phyloP scores from a whole-genome alignment of 148 eudicot species.

The Persicaria tinctoria region DNA sequence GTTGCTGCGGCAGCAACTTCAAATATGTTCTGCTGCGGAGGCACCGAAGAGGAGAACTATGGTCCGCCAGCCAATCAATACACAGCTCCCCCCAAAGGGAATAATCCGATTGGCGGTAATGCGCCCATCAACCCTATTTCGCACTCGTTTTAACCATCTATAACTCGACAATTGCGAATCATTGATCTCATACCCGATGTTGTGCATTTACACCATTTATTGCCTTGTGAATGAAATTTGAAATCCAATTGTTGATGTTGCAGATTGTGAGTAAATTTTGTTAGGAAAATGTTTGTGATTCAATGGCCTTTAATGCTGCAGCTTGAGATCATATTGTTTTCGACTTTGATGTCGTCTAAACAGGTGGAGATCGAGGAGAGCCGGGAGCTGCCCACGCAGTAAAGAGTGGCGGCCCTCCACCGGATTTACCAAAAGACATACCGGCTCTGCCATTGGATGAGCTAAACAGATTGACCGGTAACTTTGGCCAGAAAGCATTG shows the following conservation, averaged over 20 bases:
- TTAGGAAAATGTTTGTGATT: too few relatives aligned
- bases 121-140: neutral
- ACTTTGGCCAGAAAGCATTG: constrained; percentile 55
- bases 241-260: too few relatives aligned
- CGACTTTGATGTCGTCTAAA: neutral
- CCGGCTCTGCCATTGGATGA: constrained; percentile 56
- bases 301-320: too few relatives aligned
- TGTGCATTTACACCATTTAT: neutral
- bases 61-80: constrained; percentile 58
- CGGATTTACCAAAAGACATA: constrained; percentile 54
- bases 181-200: neutral
- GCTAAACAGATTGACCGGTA: constrained; percentile 43
- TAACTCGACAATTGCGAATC: neutral
- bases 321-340: neutral
- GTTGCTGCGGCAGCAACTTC: constrained; percentile 23
- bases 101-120: constrained; percentile 40
- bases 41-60: constrained; percentile 54
- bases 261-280: too few relatives aligned
- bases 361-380: constrained; percentile 67
- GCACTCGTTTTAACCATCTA: neutral
- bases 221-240: neutral
- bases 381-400: constrained; percentile 34
- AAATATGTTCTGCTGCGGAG: constrained; percentile 79
- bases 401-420: constrained; percentile 44
- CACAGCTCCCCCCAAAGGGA: constrained; percentile 59